These are phyloP conservation scores for Trichoderma parareesei DNA, from an alignment of 495 filamentous ascomycete genomes.

Conservation along the genomic window DNA sequence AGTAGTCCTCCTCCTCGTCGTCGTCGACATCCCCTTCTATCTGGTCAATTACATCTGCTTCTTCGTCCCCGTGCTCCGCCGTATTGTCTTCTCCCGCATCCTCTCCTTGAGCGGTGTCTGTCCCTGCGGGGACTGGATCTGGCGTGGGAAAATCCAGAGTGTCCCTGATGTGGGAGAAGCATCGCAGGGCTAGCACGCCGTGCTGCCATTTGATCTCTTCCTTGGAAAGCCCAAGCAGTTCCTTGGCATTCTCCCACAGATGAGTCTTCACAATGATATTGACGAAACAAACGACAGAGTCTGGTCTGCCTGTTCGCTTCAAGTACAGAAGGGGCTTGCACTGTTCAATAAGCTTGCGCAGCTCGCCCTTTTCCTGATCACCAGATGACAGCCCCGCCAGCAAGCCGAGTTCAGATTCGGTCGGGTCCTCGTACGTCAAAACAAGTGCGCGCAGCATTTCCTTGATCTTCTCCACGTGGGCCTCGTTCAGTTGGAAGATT, in stretches of 20 bases:
- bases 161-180: slow-evolving; percentile 27
- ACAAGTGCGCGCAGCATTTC: slow-evolving; percentile 30
- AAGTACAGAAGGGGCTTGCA: slow-evolving; percentile 26
- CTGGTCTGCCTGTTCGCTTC: slow-evolving; percentile 11
- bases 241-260: slow-evolving; percentile 23
- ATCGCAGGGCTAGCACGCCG: slow-evolving; percentile 27
- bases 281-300: slow-evolving; percentile 24
- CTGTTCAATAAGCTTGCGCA: slow-evolving; percentile 22
- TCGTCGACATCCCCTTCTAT: slow-evolving; percentile 12
- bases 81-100: not conserved
- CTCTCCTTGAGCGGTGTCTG: not conserved
- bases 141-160: not conserved
- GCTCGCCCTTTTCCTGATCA: slow-evolving; percentile 13
- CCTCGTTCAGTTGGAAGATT: slow-evolving; percentile 22
- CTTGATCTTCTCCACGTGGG: slow-evolving; percentile 23
- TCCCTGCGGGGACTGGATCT: not conserved
- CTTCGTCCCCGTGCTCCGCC: not conserved
- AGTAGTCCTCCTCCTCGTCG: slow-evolving; percentile 15
- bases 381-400: slow-evolving; percentile 22
- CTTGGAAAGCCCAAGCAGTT: slow-evolving; percentile 23
- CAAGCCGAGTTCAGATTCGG: slow-evolving; percentile 22
- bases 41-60: not conserved
- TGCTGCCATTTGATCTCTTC: slow-evolving; percentile 34
- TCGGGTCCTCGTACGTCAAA: slow-evolving; percentile 29
- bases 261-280: slow-evolving; percentile 26